Percentiles rank a stretch among this genome's conserved stretches.
phyloP scores from a whole-genome alignment of 2,329 filamentous ascomycete species.

The Cordyceps militaris region DNA sequence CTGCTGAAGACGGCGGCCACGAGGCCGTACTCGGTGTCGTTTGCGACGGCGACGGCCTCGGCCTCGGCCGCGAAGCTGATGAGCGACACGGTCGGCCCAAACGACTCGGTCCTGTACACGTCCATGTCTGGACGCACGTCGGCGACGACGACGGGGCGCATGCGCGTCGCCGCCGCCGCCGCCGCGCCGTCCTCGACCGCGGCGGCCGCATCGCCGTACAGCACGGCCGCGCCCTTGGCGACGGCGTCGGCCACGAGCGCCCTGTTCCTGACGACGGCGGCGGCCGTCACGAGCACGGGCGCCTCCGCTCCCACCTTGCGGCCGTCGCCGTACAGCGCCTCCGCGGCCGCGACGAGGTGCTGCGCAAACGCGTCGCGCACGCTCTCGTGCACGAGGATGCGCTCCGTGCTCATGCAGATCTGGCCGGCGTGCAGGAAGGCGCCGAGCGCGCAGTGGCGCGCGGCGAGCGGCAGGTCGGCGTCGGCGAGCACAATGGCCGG shows the following conservation, averaged over 20 bases:
- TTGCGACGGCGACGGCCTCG: slow-evolving; percentile 65
- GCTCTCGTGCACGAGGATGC: slow-evolving; percentile 37
- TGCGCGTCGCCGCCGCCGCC: slow-evolving; percentile 25
- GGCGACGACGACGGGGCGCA: slow-evolving; percentile 58
- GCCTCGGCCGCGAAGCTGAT: slow-evolving; percentile 57
- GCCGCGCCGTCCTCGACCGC: slow-evolving; percentile 22
- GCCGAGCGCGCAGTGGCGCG: slow-evolving; percentile 20
- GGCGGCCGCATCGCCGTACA: slow-evolving; percentile 28
- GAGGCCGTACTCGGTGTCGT: slow-evolving; percentile 72
- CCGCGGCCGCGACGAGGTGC: background rate
- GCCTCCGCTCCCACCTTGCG: background rate
- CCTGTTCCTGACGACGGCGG: slow-evolving; percentile 9
- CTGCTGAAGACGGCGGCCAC: slow-evolving; percentile 61
- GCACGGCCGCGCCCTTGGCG: slow-evolving; percentile 50
- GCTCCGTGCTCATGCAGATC: slow-evolving; percentile 66
- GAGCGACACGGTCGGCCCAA: slow-evolving; percentile 62
- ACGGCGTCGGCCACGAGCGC: slow-evolving; percentile 44
- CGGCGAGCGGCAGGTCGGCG: slow-evolving; percentile 36
- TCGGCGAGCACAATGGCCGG: slow-evolving; percentile 36
- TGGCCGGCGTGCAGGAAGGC: slow-evolving; percentile 41
- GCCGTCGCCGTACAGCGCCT: background rate
- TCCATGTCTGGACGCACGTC: slow-evolving; percentile 55
- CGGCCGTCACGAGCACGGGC: background rate
- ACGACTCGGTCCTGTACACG: slow-evolving; percentile 62
- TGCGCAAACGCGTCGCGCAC: slow-evolving; percentile 14